Percentiles rank a stretch among this genome's conserved stretches.
Evolutionary conservation across 345 rosid genomes (phyloP).

Genomic region (Lepidium sativum): DNA sequence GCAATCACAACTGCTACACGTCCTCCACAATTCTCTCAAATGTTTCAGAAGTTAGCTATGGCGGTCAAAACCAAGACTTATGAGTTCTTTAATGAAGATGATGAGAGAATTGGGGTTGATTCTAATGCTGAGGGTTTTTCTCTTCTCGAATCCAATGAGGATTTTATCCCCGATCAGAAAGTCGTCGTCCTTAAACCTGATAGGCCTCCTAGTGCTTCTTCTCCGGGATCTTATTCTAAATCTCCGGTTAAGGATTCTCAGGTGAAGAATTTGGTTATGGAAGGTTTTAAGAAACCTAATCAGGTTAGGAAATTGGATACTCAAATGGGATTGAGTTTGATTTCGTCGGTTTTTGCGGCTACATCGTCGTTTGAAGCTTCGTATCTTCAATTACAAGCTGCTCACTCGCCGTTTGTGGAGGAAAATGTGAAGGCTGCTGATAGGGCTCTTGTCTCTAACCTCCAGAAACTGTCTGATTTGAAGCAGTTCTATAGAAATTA

Average conservation of each 20-base stretch:
- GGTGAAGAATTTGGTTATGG: background rate
- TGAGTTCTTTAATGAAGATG: conserved; percentile 84
- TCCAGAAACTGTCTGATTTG: conserved; percentile 61
- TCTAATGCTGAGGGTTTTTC: conserved; percentile 39
- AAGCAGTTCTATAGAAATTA: conserved; percentile 47
- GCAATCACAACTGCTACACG: conserved; percentile 23
- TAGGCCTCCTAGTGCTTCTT: conserved; percentile 16
- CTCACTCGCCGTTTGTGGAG: conserved; percentile 71
- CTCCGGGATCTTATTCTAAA: conserved; percentile 16
- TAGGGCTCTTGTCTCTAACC: conserved; percentile 59
- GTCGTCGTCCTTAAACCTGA: conserved; percentile 93
- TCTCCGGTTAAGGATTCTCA: conserved; percentile 12
- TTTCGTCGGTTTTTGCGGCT: conserved; percentile 70
- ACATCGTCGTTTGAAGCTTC: conserved; percentile 80
- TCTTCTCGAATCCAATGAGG: conserved; percentile 81
- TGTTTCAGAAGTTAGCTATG: conserved; percentile 91
- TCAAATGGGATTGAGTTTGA: conserved; percentile 40
- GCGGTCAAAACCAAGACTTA: conserved; percentile 86
- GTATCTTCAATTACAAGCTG: conserved; percentile 73
- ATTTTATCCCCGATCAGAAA: conserved; percentile 84
- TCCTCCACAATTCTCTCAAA: conserved; percentile 70
- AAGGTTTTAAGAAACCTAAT: background rate
- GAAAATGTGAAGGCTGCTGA: conserved; percentile 62
- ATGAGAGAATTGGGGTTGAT: conserved; percentile 6
- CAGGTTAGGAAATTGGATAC: conserved; percentile 31